A percentile compares a stretch with the other conserved stretches of the same genome.
Conservation (phyloP, 2,329 filamentous ascomycete genomes). For the Hypomyces rosellus region DNA sequence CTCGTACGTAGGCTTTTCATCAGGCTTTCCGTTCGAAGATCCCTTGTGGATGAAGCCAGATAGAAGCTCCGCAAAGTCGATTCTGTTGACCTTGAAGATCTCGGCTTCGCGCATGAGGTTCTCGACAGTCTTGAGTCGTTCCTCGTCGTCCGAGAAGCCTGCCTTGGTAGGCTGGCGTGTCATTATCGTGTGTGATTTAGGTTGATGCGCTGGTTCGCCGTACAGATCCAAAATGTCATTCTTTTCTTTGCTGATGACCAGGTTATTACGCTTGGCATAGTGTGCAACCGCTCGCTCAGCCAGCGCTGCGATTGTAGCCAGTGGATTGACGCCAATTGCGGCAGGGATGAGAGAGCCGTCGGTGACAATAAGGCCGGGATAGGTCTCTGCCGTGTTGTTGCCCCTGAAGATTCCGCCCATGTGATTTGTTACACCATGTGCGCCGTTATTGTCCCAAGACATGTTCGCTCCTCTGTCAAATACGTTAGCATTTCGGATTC, state of each 20-base stretch:
- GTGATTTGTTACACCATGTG: slow-evolving; percentile 55
- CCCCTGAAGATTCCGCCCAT: slow-evolving; percentile 54
- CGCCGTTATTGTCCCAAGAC: slow-evolving; percentile 51
- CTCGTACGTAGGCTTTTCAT: slow-evolving; percentile 46
- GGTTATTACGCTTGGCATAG: slow-evolving; percentile 34
- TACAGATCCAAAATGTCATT: slow-evolving; percentile 50
- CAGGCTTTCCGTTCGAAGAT: slow-evolving; percentile 34
- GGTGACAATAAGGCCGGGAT: slow-evolving; percentile 54
- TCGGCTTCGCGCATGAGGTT: slow-evolving; percentile 1
- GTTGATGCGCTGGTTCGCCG: slow-evolving; percentile 39
- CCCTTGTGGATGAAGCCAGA: slow-evolving; percentile 50
- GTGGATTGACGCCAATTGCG: slow-evolving; percentile 59
- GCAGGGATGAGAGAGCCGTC: slow-evolving; percentile 57
- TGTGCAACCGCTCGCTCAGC: slow-evolving; percentile 56
- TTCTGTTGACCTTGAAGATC: slow-evolving; percentile 30
- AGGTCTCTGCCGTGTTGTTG: slow-evolving; percentile 37
- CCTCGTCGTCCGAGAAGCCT: neutral
- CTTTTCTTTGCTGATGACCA: slow-evolving; percentile 39
- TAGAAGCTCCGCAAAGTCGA: slow-evolving; percentile 61
- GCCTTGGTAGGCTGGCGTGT: too few species aligned
- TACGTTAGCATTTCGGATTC: neutral
- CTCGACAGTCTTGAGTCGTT: neutral
- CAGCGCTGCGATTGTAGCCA: slow-evolving; percentile 63
- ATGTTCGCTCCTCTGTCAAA: slow-evolving; percentile 53
- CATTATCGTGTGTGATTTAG: neutral